phyloP scores from a whole-genome alignment of 2,329 filamentous ascomycete species.

The Camillea tinctor region DNA sequence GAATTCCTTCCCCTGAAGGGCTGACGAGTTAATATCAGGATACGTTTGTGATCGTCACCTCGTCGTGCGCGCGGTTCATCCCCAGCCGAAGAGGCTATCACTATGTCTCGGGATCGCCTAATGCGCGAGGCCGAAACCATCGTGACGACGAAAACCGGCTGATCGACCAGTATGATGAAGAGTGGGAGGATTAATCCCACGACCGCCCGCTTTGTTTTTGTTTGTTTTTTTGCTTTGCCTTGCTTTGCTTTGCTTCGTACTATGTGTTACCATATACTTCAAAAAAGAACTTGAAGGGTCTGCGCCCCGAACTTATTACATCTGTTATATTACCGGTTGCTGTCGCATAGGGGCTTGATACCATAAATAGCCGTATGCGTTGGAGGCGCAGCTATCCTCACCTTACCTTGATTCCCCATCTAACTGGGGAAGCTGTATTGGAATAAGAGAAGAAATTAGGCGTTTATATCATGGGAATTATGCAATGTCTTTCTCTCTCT shows the following conservation, averaged over 20 bases:
- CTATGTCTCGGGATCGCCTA: conserved; percentile 56
- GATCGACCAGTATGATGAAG: conserved; percentile 94
- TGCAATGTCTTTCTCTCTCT: not conserved
- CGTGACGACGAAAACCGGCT: conserved; percentile 86
- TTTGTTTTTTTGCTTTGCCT: conserved; percentile 7
- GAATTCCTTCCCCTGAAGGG: conserved; percentile 8
- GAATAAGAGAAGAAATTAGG: not conserved
- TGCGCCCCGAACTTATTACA: not conserved
- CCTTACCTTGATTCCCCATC: too few species aligned
- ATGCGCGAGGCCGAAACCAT: conserved; percentile 43
- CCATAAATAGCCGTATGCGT: not conserved
- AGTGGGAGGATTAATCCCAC: conserved; percentile 76
- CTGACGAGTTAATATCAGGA: conserved; percentile 44
- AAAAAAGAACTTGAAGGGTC: not conserved
- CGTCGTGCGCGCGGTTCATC: conserved; percentile 66
- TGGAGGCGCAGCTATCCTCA: not conserved
- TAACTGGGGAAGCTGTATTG: not conserved
- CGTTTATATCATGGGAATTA: not conserved
- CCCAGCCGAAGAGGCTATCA: conserved; percentile 67
- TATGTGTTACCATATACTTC: conserved; percentile 16
- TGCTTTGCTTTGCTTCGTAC: conserved; percentile 11
- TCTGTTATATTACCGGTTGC: not conserved
- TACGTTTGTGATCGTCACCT: conserved; percentile 65
- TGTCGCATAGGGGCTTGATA: too few species aligned
- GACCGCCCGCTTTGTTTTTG: conserved; percentile 1